A percentile compares a stretch with the other conserved stretches of the same genome.
Conservation (phyloP, 1,139 yeast species). For the Kluyveromyces marxianus region DNA sequence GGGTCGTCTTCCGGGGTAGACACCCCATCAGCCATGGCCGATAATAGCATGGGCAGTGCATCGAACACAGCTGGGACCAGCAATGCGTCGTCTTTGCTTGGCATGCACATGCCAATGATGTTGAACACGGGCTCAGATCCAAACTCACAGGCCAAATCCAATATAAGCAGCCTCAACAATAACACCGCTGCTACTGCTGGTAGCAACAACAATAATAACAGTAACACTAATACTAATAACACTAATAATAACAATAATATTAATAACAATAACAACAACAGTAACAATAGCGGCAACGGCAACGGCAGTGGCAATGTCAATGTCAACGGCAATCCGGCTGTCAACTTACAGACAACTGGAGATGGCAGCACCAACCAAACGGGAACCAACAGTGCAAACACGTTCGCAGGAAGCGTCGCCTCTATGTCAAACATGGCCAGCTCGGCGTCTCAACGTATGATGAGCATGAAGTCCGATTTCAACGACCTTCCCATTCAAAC, state of each 20-base stretch:
- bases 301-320: background rate
- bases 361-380: too few species aligned
- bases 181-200: too few species aligned
- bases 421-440: background rate
- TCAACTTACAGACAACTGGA: too few species aligned
- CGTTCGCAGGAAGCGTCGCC: background rate
- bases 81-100: background rate
- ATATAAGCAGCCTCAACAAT: too few species aligned
- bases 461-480: slow-evolving; percentile 4
- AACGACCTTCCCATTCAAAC: background rate
- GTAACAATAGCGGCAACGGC: background rate
- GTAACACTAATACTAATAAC: background rate
- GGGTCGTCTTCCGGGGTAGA: background rate
- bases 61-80: background rate
- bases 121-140: slow-evolving; percentile 5
- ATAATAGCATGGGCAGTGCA: background rate
- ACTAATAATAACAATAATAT: background rate
- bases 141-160: background rate
- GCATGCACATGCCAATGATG: slow-evolving; percentile 6
- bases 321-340: slow-evolving; percentile 1
- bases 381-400: background rate
- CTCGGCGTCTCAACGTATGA: slow-evolving; percentile 4
- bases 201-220: too few species aligned
- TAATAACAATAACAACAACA: slow-evolving; percentile 1
- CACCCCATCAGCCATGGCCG: background rate